These are phyloP conservation scores for Pythium oligandrum DNA, from an alignment of 352 stramenopile species.

Conservation along the genomic window DNA sequence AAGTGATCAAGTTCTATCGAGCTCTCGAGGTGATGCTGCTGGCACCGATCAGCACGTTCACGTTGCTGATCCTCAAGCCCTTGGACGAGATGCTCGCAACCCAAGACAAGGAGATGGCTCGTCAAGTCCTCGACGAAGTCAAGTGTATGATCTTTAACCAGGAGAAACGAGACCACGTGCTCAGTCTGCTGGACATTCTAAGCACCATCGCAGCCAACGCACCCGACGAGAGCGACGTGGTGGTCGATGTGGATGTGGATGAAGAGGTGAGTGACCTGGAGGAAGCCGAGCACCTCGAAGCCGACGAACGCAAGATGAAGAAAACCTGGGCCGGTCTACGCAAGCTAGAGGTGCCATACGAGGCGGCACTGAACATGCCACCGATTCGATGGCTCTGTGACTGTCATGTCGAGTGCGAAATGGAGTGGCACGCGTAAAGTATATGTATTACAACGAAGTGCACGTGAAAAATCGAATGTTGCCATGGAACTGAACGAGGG, in stretches of 20 bases:
- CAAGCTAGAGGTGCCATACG: constrained; percentile 25
- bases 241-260: neutral
- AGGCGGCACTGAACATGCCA: constrained; percentile 14
- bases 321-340: constrained; percentile 33
- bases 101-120: constrained; percentile 25
- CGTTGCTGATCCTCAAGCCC: constrained; percentile 42
- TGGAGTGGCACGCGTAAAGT: constrained; percentile 15
- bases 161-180: constrained; percentile 58
- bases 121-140: constrained; percentile 50
- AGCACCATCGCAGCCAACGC: constrained; percentile 14
- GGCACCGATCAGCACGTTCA: constrained; percentile 45
- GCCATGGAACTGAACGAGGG: no score
- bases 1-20: constrained; percentile 51
- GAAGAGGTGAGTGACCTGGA: neutral
- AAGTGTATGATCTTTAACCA: constrained; percentile 48
- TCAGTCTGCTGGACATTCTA: constrained; percentile 46
- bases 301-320: constrained; percentile 8
- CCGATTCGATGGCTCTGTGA: constrained; percentile 46
- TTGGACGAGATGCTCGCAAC: constrained; percentile 42
- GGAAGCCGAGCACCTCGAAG: constrained; percentile 15
- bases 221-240: constrained; percentile 16
- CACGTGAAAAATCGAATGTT: no score
- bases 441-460: neutral
- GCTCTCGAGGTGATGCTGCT: constrained; percentile 51
- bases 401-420: constrained; percentile 21